Conservation (phyloP, 2,329 filamentous ascomycete species). For the Aspergillus sergii region DNA sequence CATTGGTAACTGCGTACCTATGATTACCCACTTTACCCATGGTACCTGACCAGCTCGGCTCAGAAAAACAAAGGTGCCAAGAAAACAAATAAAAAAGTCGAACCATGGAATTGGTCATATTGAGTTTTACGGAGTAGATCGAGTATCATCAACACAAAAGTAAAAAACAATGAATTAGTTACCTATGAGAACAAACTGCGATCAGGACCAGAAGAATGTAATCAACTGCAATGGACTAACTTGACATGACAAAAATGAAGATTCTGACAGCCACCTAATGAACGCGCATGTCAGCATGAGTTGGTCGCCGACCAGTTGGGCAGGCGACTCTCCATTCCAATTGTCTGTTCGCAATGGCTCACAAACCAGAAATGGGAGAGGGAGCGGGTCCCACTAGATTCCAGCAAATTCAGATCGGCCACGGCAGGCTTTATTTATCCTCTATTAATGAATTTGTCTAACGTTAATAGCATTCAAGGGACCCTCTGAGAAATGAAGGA, state of each 20-base stretch:
- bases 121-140: constrained; percentile 1
- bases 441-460: neutral
- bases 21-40: neutral
- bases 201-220: neutral
- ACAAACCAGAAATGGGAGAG: constrained; percentile 15
- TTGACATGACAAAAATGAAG: neutral
- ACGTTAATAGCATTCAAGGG: constrained; percentile 13
- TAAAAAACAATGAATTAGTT: neutral
- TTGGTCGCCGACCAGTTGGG: neutral
- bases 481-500: constrained; percentile 1
- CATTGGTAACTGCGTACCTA: neutral
- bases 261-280: neutral
- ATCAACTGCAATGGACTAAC: neutral
- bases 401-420: constrained; percentile 32
- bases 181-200: neutral
- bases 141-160: neutral
- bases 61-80: neutral
- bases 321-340: constrained; percentile 1
- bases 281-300: neutral
- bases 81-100: neutral
- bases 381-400: constrained; percentile 26
- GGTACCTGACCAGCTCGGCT: neutral
- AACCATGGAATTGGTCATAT: neutral
- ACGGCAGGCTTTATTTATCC: constrained; percentile 9
- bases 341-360: neutral